Evolutionary conservation across 2,329 filamentous ascomycete species (phyloP).

Genomic region (Falciphora oryzae): DNA sequence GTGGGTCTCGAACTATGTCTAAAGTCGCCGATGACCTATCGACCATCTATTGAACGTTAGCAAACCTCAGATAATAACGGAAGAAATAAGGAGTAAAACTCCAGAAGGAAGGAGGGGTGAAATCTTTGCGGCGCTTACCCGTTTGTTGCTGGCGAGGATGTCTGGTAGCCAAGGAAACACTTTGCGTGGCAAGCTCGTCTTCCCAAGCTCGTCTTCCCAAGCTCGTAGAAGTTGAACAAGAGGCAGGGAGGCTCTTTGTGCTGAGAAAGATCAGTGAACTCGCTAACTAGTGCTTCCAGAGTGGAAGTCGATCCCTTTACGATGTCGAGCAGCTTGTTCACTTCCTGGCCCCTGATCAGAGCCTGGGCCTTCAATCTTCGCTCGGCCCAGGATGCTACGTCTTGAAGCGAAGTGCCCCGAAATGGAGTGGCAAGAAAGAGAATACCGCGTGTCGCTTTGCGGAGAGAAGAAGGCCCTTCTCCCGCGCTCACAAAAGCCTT

Average conservation of each 20-base stretch:
- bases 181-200: conserved; percentile 18
- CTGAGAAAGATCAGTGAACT: conserved; percentile 18
- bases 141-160: conserved; percentile 13
- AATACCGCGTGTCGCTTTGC: conserved; percentile 18
- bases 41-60: conserved; percentile 20
- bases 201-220: conserved; percentile 14
- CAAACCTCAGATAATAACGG: neutral
- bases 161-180: conserved; percentile 15
- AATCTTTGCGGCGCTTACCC: conserved; percentile 11
- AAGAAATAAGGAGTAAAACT: neutral
- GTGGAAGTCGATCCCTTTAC: conserved; percentile 16
- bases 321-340: conserved; percentile 16
- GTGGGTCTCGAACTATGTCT: conserved; percentile 18
- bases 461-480: conserved; percentile 16
- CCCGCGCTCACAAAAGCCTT: conserved; percentile 21
- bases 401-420: conserved; percentile 21
- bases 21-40: conserved; percentile 19
- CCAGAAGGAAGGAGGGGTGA: neutral
- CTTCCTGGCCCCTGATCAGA: conserved; percentile 12
- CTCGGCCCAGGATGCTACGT: conserved; percentile 19
- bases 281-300: conserved; percentile 17
- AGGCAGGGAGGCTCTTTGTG: conserved; percentile 11
- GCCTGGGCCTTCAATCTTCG: conserved; percentile 15
- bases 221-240: conserved; percentile 21
- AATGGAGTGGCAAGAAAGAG: conserved; percentile 26